Conservation (phyloP, 2,329 filamentous ascomycete species). For the Colletotrichum lupini region DNA sequence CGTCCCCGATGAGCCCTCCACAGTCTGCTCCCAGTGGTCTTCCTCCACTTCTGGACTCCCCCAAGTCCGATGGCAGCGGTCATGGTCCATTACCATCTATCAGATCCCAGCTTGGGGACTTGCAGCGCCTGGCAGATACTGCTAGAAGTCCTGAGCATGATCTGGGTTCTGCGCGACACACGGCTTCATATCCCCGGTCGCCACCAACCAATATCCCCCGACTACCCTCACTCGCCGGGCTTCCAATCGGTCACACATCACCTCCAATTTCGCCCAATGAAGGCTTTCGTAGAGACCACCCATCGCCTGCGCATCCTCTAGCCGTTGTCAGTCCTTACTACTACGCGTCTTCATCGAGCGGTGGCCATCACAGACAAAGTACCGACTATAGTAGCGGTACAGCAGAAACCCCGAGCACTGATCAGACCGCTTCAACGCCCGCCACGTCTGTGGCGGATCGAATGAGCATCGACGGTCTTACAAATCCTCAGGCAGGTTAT, state of each 20-base stretch:
- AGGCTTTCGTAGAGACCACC: constrained; percentile 54
- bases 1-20: constrained; percentile 30
- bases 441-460: constrained; percentile 58
- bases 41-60: constrained; percentile 50
- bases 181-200: constrained; percentile 46
- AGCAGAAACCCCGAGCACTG: constrained; percentile 59
- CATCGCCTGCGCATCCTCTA: constrained; percentile 57
- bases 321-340: constrained; percentile 52
- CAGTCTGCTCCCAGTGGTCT: constrained; percentile 41
- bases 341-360: constrained; percentile 45
- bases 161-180: constrained; percentile 39
- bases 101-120: constrained; percentile 49
- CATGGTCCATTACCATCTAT: constrained; percentile 52
- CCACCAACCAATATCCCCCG: constrained; percentile 47
- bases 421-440: constrained; percentile 56
- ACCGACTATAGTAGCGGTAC: constrained; percentile 57
- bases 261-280: constrained; percentile 64
- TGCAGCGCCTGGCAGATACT: constrained; percentile 45
- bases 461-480: constrained; percentile 70
- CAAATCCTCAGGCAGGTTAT: constrained; percentile 64
- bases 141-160: constrained; percentile 47
- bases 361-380: constrained; percentile 47
- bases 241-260: constrained; percentile 42
- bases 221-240: constrained; percentile 42
- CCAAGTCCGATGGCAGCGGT: constrained; percentile 47